phyloP scores from a whole-genome alignment of 169 alveolate genomes.

The Perkinsus chesapeaki region DNA sequence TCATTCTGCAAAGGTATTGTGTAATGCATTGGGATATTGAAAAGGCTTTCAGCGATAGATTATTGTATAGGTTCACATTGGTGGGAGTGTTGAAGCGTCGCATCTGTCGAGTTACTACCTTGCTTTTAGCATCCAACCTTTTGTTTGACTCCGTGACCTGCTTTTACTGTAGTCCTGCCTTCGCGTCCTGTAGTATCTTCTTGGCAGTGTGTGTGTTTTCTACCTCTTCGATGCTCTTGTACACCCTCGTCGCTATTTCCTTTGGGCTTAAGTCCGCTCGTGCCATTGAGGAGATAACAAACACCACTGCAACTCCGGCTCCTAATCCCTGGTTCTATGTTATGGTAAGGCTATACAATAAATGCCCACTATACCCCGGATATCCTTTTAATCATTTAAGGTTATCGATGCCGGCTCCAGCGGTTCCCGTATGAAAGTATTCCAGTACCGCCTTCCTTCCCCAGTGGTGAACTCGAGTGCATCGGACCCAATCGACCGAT shows the following conservation, averaged over 20 bases:
- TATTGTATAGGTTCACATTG: no score
- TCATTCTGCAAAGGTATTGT: no score
- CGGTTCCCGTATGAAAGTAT: neutral
- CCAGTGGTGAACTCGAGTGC: neutral
- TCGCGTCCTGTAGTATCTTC: no score
- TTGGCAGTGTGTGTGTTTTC: neutral
- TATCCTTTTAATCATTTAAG: neutral
- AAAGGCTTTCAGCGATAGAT: no score
- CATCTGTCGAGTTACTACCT: no score
- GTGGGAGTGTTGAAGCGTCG: no score
- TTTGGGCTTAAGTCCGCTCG: neutral
- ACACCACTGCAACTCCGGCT: neutral
- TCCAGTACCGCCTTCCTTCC: neutral
- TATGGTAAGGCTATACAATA: no score
- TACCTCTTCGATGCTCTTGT: neutral
- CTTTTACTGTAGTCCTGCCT: no score
- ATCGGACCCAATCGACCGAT: neutral
- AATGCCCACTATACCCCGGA: no score
- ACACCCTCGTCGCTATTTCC: neutral
- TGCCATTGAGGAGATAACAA: neutral
- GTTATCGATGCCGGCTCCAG: neutral
- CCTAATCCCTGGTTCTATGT: neutral
- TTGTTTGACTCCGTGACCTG: no score
- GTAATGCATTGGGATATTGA: no score
- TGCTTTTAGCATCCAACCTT: no score